A percentile compares a stretch with the other conserved stretches of the same genome.
Evolutionary conservation across 139 green algal species (phyloP).

Genomic region (Picochlorum costavermella): DNA sequence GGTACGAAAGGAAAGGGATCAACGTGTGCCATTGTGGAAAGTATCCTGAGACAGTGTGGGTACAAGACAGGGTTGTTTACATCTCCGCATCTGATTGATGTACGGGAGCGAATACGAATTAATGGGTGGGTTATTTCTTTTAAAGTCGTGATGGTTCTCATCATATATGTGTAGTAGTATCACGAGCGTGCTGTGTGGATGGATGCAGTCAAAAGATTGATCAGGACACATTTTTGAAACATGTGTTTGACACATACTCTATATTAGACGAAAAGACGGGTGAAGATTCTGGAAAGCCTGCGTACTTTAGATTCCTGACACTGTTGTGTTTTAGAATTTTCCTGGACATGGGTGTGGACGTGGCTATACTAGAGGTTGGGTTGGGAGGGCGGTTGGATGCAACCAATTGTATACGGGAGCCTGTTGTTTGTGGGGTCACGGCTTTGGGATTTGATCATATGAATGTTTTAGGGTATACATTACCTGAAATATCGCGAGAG

Average conservation of each 20-base stretch:
- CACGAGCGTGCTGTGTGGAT: slow-evolving; percentile 13
- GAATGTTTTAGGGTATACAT: slow-evolving; percentile 86
- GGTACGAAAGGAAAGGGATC: slow-evolving; percentile 92
- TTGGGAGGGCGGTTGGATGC: slow-evolving; percentile 91
- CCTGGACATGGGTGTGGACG: slow-evolving; percentile 61
- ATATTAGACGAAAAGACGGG: slow-evolving; percentile 31
- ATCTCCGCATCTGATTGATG: slow-evolving; percentile 78
- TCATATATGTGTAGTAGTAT: not conserved
- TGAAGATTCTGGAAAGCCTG: slow-evolving; percentile 63
- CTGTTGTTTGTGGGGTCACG: slow-evolving; percentile 68
- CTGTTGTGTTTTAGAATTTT: slow-evolving; percentile 73
- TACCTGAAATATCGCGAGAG: slow-evolving; percentile 84
- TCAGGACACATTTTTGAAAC: slow-evolving; percentile 36
- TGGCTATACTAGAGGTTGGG: slow-evolving; percentile 88
- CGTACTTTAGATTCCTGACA: slow-evolving; percentile 92
- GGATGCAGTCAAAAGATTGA: slow-evolving; percentile 21
- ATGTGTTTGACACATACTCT: slow-evolving; percentile 50
- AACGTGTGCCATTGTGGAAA: slow-evolving; percentile 79
- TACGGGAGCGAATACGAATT: slow-evolving; percentile 77
- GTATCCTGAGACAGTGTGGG: slow-evolving; percentile 58
- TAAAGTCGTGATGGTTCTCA: not conserved
- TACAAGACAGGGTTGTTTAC: slow-evolving; percentile 85
- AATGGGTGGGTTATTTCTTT: slow-evolving; percentile 40
- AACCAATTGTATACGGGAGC: slow-evolving; percentile 71
- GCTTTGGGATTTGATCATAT: slow-evolving; percentile 93